Evolutionary conservation across 768 basidiomycete genomes (phyloP).

Genomic region (Phaeotremella fagi): DNA sequence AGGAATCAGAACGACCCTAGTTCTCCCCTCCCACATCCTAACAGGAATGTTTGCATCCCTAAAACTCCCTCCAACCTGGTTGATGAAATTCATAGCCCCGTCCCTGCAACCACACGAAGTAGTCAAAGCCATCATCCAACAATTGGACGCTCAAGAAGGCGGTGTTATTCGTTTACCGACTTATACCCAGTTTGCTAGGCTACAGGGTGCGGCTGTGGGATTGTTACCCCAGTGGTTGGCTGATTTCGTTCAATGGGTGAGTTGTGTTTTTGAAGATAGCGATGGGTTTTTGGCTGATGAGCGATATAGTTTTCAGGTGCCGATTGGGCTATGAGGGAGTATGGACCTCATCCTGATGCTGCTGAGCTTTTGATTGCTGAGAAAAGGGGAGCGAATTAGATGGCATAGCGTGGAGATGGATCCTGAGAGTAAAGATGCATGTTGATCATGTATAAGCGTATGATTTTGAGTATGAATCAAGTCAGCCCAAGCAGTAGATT

Average conservation of each 20-base stretch:
- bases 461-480: no score
- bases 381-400: neutral
- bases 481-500: no score
- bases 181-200: slow-evolving; percentile 33
- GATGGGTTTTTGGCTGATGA: neutral
- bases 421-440: no score
- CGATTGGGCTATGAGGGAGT: slow-evolving; percentile 61
- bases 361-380: slow-evolving; percentile 21
- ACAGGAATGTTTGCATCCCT: slow-evolving; percentile 68
- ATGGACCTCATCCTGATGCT: slow-evolving; percentile 40
- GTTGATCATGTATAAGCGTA: no score
- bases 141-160: slow-evolving; percentile 74
- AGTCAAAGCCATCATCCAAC: slow-evolving; percentile 74
- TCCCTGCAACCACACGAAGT: slow-evolving; percentile 66
- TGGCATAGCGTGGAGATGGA: no score
- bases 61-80: slow-evolving; percentile 53
- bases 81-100: slow-evolving; percentile 72
- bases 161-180: slow-evolving; percentile 62
- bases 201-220: slow-evolving; percentile 20
- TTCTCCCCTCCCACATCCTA: slow-evolving; percentile 72
- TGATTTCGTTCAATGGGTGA: slow-evolving; percentile 73
- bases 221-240: slow-evolving; percentile 38
- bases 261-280: slow-evolving; percentile 6
- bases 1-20: slow-evolving; percentile 76
- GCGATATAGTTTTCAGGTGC: slow-evolving; percentile 59